Percentiles rank a stretch among this genome's conserved stretches.
These are phyloP conservation scores for Quercus tomentella DNA, from an alignment of 331 rosid genomes.

Conservation along the genomic window DNA sequence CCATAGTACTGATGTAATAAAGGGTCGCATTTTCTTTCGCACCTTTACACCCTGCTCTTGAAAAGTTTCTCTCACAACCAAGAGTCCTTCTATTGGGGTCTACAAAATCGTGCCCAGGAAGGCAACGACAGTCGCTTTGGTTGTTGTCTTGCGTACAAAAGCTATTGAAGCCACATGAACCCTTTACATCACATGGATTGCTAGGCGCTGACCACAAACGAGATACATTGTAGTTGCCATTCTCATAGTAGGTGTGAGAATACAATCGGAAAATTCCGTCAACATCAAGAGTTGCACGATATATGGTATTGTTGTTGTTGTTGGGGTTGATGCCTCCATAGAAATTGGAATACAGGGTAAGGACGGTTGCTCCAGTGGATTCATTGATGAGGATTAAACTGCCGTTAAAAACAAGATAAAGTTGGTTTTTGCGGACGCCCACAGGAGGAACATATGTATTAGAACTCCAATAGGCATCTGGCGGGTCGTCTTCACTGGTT, in stretches of 20 bases:
- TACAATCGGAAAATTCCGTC: background rate
- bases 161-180: too few species aligned
- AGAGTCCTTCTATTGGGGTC: background rate
- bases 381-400: background rate
- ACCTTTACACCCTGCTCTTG: background rate
- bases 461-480: background rate
- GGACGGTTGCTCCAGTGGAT: too few species aligned
- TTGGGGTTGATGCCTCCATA: too few species aligned
- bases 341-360: too few species aligned
- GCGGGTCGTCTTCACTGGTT: background rate
- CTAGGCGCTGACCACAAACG: rapidly evolving
- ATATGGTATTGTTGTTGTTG: background rate
- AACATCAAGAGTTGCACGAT: background rate
- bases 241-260: background rate
- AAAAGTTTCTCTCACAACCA: slow-evolving; percentile 12
- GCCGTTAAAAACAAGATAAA: background rate
- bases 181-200: rapidly evolving
- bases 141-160: background rate
- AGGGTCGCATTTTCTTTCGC: background rate
- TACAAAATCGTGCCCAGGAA: slow-evolving; percentile 16
- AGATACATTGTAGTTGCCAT: background rate
- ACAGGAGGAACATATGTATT: too few species aligned
- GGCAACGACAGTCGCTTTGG: slow-evolving; percentile 1
- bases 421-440: rapidly evolving
- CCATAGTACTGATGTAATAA: background rate